phyloP scores from a whole-genome alignment of 371 early-diverging fungal species.

The Saksenaea oblongispora region DNA sequence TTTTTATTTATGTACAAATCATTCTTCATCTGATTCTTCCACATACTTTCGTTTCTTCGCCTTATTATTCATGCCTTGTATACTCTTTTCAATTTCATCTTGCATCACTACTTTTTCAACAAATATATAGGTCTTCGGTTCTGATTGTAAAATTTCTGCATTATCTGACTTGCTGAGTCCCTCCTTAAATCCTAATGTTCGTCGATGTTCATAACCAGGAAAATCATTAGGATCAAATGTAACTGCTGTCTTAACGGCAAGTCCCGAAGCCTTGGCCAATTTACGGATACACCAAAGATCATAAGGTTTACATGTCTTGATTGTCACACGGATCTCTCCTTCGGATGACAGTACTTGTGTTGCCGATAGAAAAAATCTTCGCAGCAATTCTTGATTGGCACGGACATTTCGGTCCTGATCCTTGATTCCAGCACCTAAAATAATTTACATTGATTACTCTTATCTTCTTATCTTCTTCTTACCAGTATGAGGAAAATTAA shows the following conservation, averaged over 20 bases:
- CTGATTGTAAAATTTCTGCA: constrained; percentile 72
- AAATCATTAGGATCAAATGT: constrained; percentile 72
- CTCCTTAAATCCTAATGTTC: constrained; percentile 90
- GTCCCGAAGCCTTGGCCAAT: constrained; percentile 70
- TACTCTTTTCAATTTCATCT: constrained; percentile 38
- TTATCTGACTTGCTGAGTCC: constrained; percentile 78
- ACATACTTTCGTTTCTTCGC: constrained; percentile 29
- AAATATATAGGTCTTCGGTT: constrained; percentile 75
- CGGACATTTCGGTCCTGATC: constrained; percentile 88
- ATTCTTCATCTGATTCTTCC: background rate
- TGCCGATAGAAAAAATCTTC: constrained; percentile 71
- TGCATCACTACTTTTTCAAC: constrained; percentile 57
- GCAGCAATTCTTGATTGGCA: constrained; percentile 80
- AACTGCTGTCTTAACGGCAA: constrained; percentile 57
- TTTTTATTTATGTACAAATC: background rate
- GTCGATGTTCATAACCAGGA: constrained; percentile 91
- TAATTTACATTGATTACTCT: background rate
- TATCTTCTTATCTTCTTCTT: constrained; percentile 7
- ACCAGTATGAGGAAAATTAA: constrained; percentile 96
- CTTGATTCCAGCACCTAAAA: constrained; percentile 82
- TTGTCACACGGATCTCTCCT: constrained; percentile 80
- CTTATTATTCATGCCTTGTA: constrained; percentile 18
- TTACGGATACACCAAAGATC: constrained; percentile 81
- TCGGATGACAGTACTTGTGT: constrained; percentile 46
- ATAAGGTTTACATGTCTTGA: constrained; percentile 89